Percentiles rank a stretch among this genome's conserved stretches.
Conservation (phyloP, 805 yeast species). For the Candida golubevii region DNA sequence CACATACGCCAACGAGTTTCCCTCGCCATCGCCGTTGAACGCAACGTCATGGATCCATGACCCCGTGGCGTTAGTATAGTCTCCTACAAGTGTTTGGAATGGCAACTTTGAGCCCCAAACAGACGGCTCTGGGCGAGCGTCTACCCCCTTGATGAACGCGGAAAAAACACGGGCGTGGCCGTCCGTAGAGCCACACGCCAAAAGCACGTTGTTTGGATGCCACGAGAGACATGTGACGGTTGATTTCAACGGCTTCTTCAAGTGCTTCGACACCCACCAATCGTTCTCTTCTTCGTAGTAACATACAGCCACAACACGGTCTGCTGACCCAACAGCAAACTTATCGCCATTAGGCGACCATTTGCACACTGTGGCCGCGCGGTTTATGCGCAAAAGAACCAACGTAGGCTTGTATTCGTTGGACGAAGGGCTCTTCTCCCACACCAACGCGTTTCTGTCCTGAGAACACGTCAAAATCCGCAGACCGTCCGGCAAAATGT, state of each 20-base stretch:
- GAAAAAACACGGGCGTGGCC: slow-evolving; percentile 89
- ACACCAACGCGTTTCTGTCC: slow-evolving; percentile 95
- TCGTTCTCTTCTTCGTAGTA: slow-evolving; percentile 94
- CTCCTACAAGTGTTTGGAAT: slow-evolving; percentile 87
- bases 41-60: slow-evolving; percentile 92
- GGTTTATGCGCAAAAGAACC: slow-evolving; percentile 84
- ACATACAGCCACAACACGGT: slow-evolving; percentile 90
- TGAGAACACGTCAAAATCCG: slow-evolving; percentile 95
- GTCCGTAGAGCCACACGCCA: slow-evolving; percentile 90
- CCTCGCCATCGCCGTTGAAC: slow-evolving; percentile 67
- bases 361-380: slow-evolving; percentile 90
- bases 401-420: slow-evolving; percentile 75
- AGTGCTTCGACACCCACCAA: slow-evolving; percentile 99
- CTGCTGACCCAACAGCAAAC: slow-evolving; percentile 97
- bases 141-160: slow-evolving; percentile 84
- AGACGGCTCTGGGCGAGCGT: slow-evolving; percentile 71
- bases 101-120: slow-evolving; percentile 96
- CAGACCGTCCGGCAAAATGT: slow-evolving; percentile 74
- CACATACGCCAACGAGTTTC: slow-evolving; percentile 68
- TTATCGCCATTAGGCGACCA: slow-evolving; percentile 96
- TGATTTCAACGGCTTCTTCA: slow-evolving; percentile 89
- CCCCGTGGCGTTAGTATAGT: slow-evolving; percentile 60
- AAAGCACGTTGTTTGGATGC: slow-evolving; percentile 89
- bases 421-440: slow-evolving; percentile 67
- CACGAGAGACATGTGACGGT: slow-evolving; percentile 80